Evolutionary conservation across 2,329 filamentous ascomycete species (phyloP), one percentile per base, ranked within the genome.

Genomic region (Phoma herbarum): DNA sequence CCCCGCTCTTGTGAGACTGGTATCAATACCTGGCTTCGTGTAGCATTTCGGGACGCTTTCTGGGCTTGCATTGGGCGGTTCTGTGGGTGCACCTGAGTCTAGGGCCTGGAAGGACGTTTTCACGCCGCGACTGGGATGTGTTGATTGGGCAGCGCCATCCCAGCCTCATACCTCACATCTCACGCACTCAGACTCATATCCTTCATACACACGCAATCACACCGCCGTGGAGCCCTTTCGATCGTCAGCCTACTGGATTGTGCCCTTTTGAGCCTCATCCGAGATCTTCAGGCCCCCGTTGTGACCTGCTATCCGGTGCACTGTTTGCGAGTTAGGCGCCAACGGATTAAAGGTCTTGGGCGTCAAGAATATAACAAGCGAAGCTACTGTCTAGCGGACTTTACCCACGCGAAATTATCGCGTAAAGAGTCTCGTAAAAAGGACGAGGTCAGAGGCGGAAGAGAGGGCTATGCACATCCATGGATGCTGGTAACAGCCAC

Each of bases 401-500:
- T 22, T 33, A 22, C 25, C 50, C 50, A 54, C 48, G 39, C 57
- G 55, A 50, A 64, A 57, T 53, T 52, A 42, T 39, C 42, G 23
- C 46, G 23, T 54, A 52, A 31, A 16, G 26, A 14, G 25, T 50
- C 43, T 54, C 35, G 39, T 29, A 45, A 56, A 26, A 46, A 43
- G 25, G 31, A 51, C 26, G 10, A 39, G 28, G 20, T 26, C 25
- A 42, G 47, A 54, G 50, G 56, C 50, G 53, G 49, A 42, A 44
- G 44, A 49, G 45, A 52, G 53, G 58, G 47, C 54, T 53, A 66
- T 64, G 57, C 53, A 57, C 57, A 44, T 56, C 47, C 33, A 74
- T 71, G 70, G 67, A 72, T 60, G 62, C 59, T 55, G 60, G 44
- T 43, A 41, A 58, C 66, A 71, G 70, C 70, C 72, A 66, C 63